phyloP scores from a whole-genome alignment of 495 filamentous ascomycete species.

The Penicillium cataractarum region DNA sequence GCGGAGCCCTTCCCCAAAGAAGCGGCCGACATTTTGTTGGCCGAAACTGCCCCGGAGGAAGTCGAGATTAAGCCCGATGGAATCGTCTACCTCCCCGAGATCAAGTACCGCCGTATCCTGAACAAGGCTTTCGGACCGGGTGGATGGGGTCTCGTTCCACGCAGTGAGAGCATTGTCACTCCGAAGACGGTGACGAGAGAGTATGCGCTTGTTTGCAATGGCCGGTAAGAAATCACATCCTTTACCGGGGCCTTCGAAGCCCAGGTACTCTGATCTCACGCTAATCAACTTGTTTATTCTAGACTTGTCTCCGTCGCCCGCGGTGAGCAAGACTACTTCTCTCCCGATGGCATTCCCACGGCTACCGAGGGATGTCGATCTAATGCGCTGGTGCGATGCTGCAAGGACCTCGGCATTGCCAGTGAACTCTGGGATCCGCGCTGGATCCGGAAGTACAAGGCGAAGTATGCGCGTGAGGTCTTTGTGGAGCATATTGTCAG shows the following conservation, averaged over 20 bases:
- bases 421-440: conserved; percentile 96
- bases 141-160: conserved; percentile 89
- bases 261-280: not conserved
- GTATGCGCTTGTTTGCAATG: conserved; percentile 89
- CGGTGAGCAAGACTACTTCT: conserved; percentile 95
- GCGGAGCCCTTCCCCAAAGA: conserved; percentile 76
- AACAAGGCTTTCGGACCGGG: conserved; percentile 93
- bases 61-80: conserved; percentile 97
- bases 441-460: conserved; percentile 76
- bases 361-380: conserved; percentile 97
- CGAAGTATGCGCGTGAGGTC: conserved; percentile 71
- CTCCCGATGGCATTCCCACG: conserved; percentile 89
- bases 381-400: conserved; percentile 94
- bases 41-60: conserved; percentile 69
- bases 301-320: conserved; percentile 91
- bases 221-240: conserved; percentile 63
- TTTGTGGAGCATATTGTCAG: conserved; percentile 80
- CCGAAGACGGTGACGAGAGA: conserved; percentile 88
- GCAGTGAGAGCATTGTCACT: conserved; percentile 89
- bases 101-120: conserved; percentile 94
- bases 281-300: conserved; percentile 13
- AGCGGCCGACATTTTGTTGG: conserved; percentile 69
- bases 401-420: conserved; percentile 95
- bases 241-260: too few relatives aligned
- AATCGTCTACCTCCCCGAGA: conserved; percentile 95